phyloP scores from a whole-genome alignment of 805 yeast genomes.

The Candida maltosa region DNA sequence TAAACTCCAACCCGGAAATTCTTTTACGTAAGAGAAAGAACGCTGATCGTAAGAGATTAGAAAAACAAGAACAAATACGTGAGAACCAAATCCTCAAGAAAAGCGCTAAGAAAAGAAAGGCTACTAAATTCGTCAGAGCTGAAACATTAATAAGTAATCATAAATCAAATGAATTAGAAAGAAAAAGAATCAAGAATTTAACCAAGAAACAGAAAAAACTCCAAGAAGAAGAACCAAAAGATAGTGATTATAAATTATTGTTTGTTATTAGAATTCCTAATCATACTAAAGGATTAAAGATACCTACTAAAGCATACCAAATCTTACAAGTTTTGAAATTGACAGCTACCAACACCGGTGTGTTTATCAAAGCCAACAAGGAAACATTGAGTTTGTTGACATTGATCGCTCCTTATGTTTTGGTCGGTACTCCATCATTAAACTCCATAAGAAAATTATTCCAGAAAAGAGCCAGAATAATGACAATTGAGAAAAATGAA shows the following conservation, averaged over 20 bases:
- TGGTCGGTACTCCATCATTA: slow-evolving; percentile 72
- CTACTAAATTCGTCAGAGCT: slow-evolving; percentile 66
- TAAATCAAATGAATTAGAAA: slow-evolving; percentile 63
- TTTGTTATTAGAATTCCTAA: slow-evolving; percentile 69
- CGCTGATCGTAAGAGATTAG: slow-evolving; percentile 68
- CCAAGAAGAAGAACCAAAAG: slow-evolving; percentile 49
- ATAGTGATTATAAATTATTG: slow-evolving; percentile 42
- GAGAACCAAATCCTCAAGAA: no score
- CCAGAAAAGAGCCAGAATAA: slow-evolving; percentile 71
- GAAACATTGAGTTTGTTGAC: slow-evolving; percentile 62
- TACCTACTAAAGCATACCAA: slow-evolving; percentile 63
- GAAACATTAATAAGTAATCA: slow-evolving; percentile 69
- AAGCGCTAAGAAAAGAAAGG: slow-evolving; percentile 40
- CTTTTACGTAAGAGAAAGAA: slow-evolving; percentile 76
- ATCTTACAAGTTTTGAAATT: slow-evolving; percentile 62
- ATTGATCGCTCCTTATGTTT: slow-evolving; percentile 68
- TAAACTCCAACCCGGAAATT: slow-evolving; percentile 72
- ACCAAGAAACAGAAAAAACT: slow-evolving; percentile 55
- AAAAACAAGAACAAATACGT: slow-evolving; percentile 66
- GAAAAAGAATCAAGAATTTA: slow-evolving; percentile 63
- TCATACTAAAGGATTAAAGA: slow-evolving; percentile 53
- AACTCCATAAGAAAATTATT: slow-evolving; percentile 67
- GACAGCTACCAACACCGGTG: slow-evolving; percentile 60
- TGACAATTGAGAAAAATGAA: slow-evolving; percentile 15
- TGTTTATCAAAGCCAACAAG: slow-evolving; percentile 62